Evolutionary conservation across 148 eudicot genomes (phyloP), one percentile per base, ranked within the genome.

Genomic region (Linanthus parryae): DNA sequence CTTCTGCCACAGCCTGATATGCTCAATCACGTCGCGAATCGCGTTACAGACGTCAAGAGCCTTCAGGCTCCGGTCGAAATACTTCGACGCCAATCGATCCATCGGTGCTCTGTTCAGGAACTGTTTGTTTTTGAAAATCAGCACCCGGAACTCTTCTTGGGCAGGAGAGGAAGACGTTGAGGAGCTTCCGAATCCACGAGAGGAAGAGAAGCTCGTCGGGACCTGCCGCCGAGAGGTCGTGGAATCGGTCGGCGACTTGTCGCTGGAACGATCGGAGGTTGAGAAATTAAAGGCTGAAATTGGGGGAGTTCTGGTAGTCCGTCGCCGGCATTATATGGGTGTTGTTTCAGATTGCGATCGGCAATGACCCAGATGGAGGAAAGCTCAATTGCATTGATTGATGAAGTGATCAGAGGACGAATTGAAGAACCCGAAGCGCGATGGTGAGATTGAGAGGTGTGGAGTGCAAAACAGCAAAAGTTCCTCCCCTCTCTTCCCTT

Each of bases 11-110:
- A 77, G 84, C 27, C 78, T 67, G 24, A 82, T 79, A 61, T 80
- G 86, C 54, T 86, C 90, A 48, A 82, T 77, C 31, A 90, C 90
- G 16, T 86, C 95, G 4, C 90, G 39, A 60, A 86, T 74, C 0
- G 95, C 95, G 51, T 86, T 82, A 26, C 95, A 86, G 12, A 86
- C 78, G 58, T 82, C 95, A 7, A 86, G 71, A 9, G 76, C 86
- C 30, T 86, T 82, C 9, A 86, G 74, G 54, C 78, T 86, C 53
- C 84, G 60, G 17, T 86, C 95, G 42, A 74, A 75, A 44, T 46
- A 86, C 5, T 86, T 90, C 0, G 40, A 44, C 25, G 77, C 38
- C 26, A 65, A 24, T 2, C 80, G 71, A 48, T 86, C 90, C 90
- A 80, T 72, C 0, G 95, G 86, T 0, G 80, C 34, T 33, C 53